A percentile compares a stretch with the other conserved stretches of the same genome.
These are phyloP conservation scores for Colletotrichum sansevieriae DNA, from an alignment of 2,329 filamentous ascomycete genomes.

Conservation along the genomic window DNA sequence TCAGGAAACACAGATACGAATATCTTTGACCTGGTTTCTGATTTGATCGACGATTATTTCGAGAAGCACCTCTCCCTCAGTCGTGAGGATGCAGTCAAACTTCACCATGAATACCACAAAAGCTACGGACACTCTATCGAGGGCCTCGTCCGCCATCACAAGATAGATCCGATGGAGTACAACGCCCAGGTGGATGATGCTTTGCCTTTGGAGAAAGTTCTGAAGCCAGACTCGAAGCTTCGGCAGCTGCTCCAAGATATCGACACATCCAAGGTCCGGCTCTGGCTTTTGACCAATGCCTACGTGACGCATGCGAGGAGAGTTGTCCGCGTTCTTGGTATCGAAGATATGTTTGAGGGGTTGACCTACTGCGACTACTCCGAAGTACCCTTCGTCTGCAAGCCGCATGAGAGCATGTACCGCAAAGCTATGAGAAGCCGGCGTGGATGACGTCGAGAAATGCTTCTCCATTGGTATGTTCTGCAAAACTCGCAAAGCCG, in stretches of 20 bases:
- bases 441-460: slow-evolving; percentile 64
- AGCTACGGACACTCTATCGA: slow-evolving; percentile 98
- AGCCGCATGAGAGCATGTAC: slow-evolving; percentile 86
- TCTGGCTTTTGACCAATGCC: slow-evolving; percentile 97
- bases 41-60: slow-evolving; percentile 78
- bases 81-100: slow-evolving; percentile 80
- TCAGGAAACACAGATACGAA: slow-evolving; percentile 67
- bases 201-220: not conserved
- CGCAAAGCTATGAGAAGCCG: slow-evolving; percentile 91
- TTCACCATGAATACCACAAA: slow-evolving; percentile 93
- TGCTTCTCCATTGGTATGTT: not conserved
- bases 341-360: slow-evolving; percentile 93
- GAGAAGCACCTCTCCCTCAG: slow-evolving; percentile 78
- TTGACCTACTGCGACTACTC: slow-evolving; percentile 95
- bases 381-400: slow-evolving; percentile 81
- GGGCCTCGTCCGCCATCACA: slow-evolving; percentile 91
- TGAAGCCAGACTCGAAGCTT: slow-evolving; percentile 62
- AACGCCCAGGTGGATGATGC: slow-evolving; percentile 96
- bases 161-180: slow-evolving; percentile 95
- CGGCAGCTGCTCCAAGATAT: slow-evolving; percentile 83
- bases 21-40: slow-evolving; percentile 89
- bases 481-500: not conserved
- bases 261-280: slow-evolving; percentile 83
- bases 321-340: slow-evolving; percentile 82
- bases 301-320: slow-evolving; percentile 88